A percentile compares a stretch with the other conserved stretches of the same genome.
phyloP scores from a whole-genome alignment of 495 filamentous ascomycete species.

The Choiromyces venosus region DNA sequence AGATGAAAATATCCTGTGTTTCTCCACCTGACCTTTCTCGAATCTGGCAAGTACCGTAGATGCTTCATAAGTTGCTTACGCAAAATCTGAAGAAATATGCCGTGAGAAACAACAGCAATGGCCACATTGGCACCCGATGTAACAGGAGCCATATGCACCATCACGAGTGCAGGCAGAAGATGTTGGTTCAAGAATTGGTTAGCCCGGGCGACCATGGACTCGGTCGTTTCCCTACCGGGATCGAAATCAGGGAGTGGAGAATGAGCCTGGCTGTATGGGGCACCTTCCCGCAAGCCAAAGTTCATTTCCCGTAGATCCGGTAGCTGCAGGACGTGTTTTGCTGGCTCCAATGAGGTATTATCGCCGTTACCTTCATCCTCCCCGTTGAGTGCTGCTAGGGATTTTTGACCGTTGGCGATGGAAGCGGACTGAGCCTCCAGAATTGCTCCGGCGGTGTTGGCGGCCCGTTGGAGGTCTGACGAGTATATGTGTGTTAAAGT shows the following conservation, averaged over 20 bases:
- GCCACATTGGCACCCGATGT: conserved; percentile 33
- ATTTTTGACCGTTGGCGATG: conserved; percentile 4
- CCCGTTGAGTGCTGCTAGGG: not conserved
- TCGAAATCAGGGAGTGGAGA: conserved; percentile 6
- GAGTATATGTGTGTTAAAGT: conserved; percentile 62
- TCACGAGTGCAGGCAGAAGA: conserved; percentile 54
- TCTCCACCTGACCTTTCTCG: conserved; percentile 41
- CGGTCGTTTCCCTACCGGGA: conserved; percentile 52
- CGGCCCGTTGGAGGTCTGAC: conserved; percentile 71
- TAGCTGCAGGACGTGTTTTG: conserved; percentile 46
- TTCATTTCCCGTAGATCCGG: conserved; percentile 63
- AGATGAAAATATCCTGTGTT: conserved; percentile 31
- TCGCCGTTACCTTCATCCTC: conserved; percentile 7
- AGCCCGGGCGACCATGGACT: conserved; percentile 59
- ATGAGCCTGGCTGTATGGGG: conserved; percentile 44
- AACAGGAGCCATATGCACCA: conserved; percentile 24
- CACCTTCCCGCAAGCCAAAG: conserved; percentile 65
- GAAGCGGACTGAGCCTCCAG: conserved; percentile 49
- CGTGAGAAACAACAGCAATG: conserved; percentile 71
- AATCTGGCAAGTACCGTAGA: conserved; percentile 44
- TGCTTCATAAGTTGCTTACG: conserved; percentile 57
- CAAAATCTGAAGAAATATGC: conserved; percentile 65
- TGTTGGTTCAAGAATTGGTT: conserved; percentile 58
- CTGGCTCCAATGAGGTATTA: conserved; percentile 25
- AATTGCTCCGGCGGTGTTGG: conserved; percentile 63